Percentiles rank a stretch among this genome's conserved stretches.
phyloP scores from a whole-genome alignment of 2,329 filamentous ascomycete genomes.

The Sporothrix inflata region DNA sequence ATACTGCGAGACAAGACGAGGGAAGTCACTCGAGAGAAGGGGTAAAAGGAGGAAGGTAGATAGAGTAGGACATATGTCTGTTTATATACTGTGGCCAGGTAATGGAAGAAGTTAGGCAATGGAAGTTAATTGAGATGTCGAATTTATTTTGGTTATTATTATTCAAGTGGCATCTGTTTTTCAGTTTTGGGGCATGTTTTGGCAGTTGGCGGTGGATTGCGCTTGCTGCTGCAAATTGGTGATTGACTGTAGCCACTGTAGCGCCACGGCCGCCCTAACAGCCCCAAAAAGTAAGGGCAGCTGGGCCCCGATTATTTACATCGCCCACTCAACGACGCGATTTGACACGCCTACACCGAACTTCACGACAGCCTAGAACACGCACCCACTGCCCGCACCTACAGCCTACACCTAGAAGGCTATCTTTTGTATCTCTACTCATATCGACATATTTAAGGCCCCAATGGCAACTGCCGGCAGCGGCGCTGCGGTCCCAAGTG shows the following conservation, averaged over 20 bases:
- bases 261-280: not conserved
- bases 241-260: not conserved
- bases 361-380: not conserved
- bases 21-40: not conserved
- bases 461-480: not conserved
- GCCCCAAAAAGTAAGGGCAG: not conserved
- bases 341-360: not conserved
- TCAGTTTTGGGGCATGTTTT: not conserved
- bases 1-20: not conserved
- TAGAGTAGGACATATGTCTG: not conserved
- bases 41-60: conserved; percentile 7
- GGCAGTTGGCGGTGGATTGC: not conserved
- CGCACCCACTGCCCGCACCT: not conserved
- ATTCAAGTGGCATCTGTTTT: not conserved
- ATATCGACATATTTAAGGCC: no score
- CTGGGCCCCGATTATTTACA: not conserved
- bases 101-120: not conserved
- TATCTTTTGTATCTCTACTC: not conserved
- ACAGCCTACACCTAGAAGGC: not conserved
- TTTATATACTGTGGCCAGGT: not conserved
- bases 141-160: not conserved
- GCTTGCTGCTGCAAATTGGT: not conserved
- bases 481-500: not conserved
- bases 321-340: not conserved
- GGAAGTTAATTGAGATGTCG: not conserved